These are phyloP conservation scores for Heracleum sosnowskyi DNA, from an alignment of 129 eudicot species.

Conservation along the genomic window DNA sequence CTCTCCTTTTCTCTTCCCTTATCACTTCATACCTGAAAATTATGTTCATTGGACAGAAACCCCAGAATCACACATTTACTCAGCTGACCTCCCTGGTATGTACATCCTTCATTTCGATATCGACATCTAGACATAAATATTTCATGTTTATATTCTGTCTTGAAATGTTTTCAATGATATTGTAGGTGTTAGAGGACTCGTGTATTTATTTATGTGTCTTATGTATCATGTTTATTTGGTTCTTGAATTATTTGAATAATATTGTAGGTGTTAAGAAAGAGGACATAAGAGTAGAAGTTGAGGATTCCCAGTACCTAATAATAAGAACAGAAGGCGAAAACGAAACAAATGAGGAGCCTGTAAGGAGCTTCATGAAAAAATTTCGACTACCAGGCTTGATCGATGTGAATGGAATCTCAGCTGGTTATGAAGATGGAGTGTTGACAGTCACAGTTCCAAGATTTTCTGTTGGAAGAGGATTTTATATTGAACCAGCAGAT, in stretches of 20 bases:
- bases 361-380: slow-evolving; percentile 55
- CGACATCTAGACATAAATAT: background rate
- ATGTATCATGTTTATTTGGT: background rate
- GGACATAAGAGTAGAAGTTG: slow-evolving; percentile 77
- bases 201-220: background rate
- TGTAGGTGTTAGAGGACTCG: slow-evolving; percentile 34
- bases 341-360: slow-evolving; percentile 29
- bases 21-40: slow-evolving; percentile 59
- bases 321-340: slow-evolving; percentile 61
- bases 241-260: background rate
- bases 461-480: slow-evolving; percentile 50
- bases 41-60: slow-evolving; percentile 85
- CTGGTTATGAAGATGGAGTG: slow-evolving; percentile 70
- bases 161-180: background rate
- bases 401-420: slow-evolving; percentile 73
- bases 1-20: slow-evolving; percentile 55
- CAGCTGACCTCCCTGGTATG: slow-evolving; percentile 90
- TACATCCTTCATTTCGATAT: background rate
- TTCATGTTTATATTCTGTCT: background rate
- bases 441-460: slow-evolving; percentile 82
- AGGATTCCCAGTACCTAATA: slow-evolving; percentile 71
- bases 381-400: slow-evolving; percentile 62
- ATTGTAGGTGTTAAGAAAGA: slow-evolving; percentile 67
- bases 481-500: slow-evolving; percentile 56
- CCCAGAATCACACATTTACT: slow-evolving; percentile 76